These are phyloP conservation scores for Erodium texanum DNA, from an alignment of 441 rosid species.

Conservation along the genomic window DNA sequence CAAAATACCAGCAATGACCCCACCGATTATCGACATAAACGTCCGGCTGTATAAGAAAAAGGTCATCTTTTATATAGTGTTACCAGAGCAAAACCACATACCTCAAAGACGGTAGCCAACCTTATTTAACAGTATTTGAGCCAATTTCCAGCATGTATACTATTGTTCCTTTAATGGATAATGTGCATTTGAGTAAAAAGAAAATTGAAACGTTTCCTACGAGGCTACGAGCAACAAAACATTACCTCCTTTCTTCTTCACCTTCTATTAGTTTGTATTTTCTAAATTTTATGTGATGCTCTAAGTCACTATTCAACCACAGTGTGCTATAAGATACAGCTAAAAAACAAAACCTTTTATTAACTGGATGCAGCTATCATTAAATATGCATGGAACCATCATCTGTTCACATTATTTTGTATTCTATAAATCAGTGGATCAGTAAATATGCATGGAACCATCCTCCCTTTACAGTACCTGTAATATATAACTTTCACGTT, in stretches of 20 bases:
- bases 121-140: not conserved
- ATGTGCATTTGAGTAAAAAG: too few relatives aligned
- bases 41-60: conserved; percentile 62
- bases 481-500: conserved; percentile 82
- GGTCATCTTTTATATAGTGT: not conserved
- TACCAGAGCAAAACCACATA: not conserved
- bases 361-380: not conserved
- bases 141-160: not conserved
- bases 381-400: not conserved
- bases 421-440: too few relatives aligned
- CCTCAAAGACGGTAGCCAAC: not conserved
- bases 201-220: too few relatives aligned
- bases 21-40: conserved; percentile 81
- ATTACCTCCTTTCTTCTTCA: too few relatives aligned
- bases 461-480: conserved; percentile 33
- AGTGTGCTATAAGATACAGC: not conserved
- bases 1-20: conserved; percentile 79
- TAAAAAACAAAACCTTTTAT: not conserved
- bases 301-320: too few relatives aligned
- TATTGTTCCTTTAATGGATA: too few relatives aligned
- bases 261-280: too few relatives aligned
- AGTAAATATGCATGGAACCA: conserved; percentile 6
- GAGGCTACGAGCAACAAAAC: too few relatives aligned
- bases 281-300: too few relatives aligned
- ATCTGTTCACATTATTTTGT: too few relatives aligned